Evolutionary conservation across 495 filamentous ascomycete species (phyloP), one percentile per base, ranked within the genome.

Genomic region (Achaetomiella virescens): DNA sequence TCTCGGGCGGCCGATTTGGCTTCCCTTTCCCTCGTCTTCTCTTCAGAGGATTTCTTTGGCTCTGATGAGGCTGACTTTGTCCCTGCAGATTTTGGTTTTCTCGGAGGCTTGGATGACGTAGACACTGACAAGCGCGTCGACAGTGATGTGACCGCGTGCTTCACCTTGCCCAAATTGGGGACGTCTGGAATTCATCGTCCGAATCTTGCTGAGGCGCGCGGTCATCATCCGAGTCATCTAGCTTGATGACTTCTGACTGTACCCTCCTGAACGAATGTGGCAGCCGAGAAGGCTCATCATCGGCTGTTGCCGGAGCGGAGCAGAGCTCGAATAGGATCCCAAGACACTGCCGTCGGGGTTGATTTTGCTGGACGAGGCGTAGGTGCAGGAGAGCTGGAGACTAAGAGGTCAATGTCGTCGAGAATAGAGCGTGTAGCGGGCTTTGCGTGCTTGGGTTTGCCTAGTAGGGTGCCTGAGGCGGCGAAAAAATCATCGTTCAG

Each of bases 321-420:
- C 73, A 4, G 76, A 78, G 59, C 74, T 77, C 18, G 75, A 78
- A 78, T 78, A 0, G 73, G 76, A 61, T 77, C 75, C 75, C 75
- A 78, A 1, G 59, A 48, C 22, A 49, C 64, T 6, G 61, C 59
- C n/a, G 65, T 64, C 33, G 40, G 57, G 8, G 60, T 53, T 20
- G 24, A 15, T 17, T 47, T 50, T 24, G 21, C 22, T 27, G 42
- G 15, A 7, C 21, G 47, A 17, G 18, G 42, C 1, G 29, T 18
- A 0, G 3, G 46, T 0, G 14, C 50, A 1, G 61, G 65, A 3
- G 65, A 55, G 41, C 52, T 61, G 37, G 49, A 55, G 6, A 45
- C 50, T 22, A 70, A 64, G 1, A 51, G 58, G 11, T 65, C 58
- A 14, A 51, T 38, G 7, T 62, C 55, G 20, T 68, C 58, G 10